Evolutionary conservation across 73 alveolate genomes (phyloP).

Genomic region (Paramecium sexaurelia): DNA sequence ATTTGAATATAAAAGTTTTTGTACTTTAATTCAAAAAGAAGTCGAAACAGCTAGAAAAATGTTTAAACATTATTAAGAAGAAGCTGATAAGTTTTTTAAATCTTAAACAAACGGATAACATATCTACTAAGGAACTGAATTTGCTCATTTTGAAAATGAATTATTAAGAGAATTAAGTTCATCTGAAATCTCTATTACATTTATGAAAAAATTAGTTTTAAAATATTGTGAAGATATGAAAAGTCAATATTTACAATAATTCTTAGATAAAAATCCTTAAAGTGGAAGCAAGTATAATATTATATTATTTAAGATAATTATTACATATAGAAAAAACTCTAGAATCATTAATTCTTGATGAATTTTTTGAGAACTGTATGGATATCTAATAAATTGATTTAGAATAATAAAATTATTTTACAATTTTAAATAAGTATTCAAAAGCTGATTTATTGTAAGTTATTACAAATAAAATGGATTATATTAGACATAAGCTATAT

Average conservation of each 20-base stretch:
- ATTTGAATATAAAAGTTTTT: constrained; percentile 66
- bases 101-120: background rate
- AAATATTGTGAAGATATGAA: constrained; percentile 66
- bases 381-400: constrained; percentile 55
- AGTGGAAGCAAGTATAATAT: background rate
- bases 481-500: constrained; percentile 52
- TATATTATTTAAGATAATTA: background rate
- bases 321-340: constrained; percentile 63
- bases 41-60: constrained; percentile 65
- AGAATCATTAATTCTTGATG: constrained; percentile 59
- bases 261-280: constrained; percentile 50
- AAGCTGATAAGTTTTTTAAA: constrained; percentile 20
- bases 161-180: constrained; percentile 51
- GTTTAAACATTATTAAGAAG: constrained; percentile 53
- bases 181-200: constrained; percentile 32
- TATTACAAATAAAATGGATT: constrained; percentile 65
- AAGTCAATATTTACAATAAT: constrained; percentile 22
- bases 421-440: constrained; percentile 31
- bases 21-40: constrained; percentile 63
- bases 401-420: constrained; percentile 60
- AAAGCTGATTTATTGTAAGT: constrained; percentile 62
- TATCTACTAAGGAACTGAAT: constrained; percentile 44
- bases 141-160: constrained; percentile 60
- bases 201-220: constrained; percentile 50
- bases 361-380: constrained; percentile 63